phyloP scores from a whole-genome alignment of 139 green algal genomes.

The Chara braunii region DNA sequence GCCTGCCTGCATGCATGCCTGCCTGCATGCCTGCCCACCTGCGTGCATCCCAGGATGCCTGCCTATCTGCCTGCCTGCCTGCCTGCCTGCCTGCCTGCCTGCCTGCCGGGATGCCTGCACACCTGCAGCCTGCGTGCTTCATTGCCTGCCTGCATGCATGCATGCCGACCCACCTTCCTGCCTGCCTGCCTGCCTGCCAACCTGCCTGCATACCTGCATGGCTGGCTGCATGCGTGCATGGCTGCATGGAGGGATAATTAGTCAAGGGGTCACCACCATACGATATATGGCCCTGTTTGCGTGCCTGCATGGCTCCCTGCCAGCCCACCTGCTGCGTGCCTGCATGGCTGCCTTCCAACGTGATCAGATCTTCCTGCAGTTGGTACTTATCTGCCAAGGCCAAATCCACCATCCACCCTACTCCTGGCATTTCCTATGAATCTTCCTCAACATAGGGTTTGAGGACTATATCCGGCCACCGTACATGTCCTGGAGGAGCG shows the following conservation, averaged over 20 bases:
- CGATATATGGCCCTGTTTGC: constrained; percentile 3
- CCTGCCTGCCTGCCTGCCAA: constrained; percentile 3
- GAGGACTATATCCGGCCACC: too few relatives aligned
- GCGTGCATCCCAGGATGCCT: constrained; percentile 1
- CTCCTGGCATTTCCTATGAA: too few relatives aligned
- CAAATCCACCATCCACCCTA: too few relatives aligned
- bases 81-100: constrained; percentile 37
- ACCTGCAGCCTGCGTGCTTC: constrained; percentile 28
- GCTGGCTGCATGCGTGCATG: constrained; percentile 27
- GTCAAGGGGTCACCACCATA: background rate
- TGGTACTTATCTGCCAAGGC: too few relatives aligned
- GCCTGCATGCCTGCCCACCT: constrained; percentile 1
- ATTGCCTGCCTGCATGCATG: constrained; percentile 31
- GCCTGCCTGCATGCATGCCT: constrained; percentile 6
- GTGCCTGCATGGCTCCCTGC: constrained; percentile 27
- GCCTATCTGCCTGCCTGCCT: constrained; percentile 32
- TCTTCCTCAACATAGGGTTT: too few relatives aligned
- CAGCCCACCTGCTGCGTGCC: constrained; percentile 26
- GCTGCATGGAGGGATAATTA: background rate
- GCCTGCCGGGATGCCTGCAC: constrained; percentile 32
- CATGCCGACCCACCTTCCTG: constrained; percentile 14
- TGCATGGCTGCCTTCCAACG: constrained; percentile 3
- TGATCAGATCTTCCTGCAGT: too few relatives aligned
- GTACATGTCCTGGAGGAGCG: too few relatives aligned
- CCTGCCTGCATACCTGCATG: constrained; percentile 11